phyloP scores from a whole-genome alignment of 2,329 filamentous ascomycete species.

The Didymella exigua region DNA sequence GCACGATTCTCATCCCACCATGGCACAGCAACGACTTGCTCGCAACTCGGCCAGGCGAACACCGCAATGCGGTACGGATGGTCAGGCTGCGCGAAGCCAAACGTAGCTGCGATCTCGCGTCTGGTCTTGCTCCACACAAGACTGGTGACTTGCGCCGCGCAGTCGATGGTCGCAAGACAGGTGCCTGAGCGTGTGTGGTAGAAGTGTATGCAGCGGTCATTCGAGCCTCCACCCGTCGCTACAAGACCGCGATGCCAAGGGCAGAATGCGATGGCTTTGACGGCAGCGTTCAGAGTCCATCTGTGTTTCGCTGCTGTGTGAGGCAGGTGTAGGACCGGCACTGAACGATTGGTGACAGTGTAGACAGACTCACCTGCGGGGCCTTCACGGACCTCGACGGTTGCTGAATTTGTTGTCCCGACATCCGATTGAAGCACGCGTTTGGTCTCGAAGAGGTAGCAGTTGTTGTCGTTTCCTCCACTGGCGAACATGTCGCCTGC shows the following conservation, averaged over 20 bases:
- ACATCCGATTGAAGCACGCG: conserved; percentile 56
- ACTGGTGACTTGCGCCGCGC: conserved; percentile 90
- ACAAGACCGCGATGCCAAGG: conserved; percentile 89
- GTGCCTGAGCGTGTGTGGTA: conserved; percentile 85
- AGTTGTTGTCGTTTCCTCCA: conserved; percentile 90
- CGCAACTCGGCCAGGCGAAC: conserved; percentile 92
- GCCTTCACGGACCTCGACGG: conserved; percentile 34
- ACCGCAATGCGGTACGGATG: conserved; percentile 89
- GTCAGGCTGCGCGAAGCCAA: conserved; percentile 90
- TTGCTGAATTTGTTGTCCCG: conserved; percentile 16
- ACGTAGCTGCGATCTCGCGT: conserved; percentile 88
- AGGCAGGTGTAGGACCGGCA: conserved; percentile 53
- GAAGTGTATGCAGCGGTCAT: conserved; percentile 95
- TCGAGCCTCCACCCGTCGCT: conserved; percentile 90
- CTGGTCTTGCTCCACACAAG: conserved; percentile 87
- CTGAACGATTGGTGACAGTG: conserved; percentile 41
- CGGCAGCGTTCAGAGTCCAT: conserved; percentile 82
- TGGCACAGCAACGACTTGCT: conserved; percentile 81
- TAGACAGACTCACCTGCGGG: conserved; percentile 41
- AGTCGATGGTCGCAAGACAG: conserved; percentile 85
- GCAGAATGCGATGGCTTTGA: conserved; percentile 96
- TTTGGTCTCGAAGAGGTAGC: conserved; percentile 76
- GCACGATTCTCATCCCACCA: conserved; percentile 82
- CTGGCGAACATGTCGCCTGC: conserved; percentile 80
- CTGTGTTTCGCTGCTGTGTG: conserved; percentile 68